Evolutionary conservation across 2,329 filamentous ascomycete species (phyloP), one percentile per base, ranked within the genome.

Genomic region (Aspergillus terreus): DNA sequence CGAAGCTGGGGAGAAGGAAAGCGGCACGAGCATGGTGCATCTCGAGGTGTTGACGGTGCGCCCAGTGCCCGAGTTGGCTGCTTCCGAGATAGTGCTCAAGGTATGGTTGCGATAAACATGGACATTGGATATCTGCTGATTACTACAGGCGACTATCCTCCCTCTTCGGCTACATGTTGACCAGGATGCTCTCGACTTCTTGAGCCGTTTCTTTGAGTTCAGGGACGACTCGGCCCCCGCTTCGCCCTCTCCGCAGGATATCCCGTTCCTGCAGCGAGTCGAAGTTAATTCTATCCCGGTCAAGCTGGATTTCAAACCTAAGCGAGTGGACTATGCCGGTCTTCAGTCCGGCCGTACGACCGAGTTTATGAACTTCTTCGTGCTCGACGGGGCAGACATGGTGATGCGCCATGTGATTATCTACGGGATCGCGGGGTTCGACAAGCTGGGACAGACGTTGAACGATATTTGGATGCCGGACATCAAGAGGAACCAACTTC

Each of bases 351-450:
- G 94, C 1, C 90, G 90, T 59, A 97, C 94, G 0, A 95, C 90
- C 0, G 94, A 99, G 69, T 95, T 99, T 64, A 97, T 97, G 92
- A 99, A 99, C 70, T 96, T 99, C 67, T 82, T 99, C 58, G 88
- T 92, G 12, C 82, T 99, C 1, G 94, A 99, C 60, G 86, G 89
- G 58, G 85, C 94, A 2, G 85, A 92, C 54, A 88, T 99, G 80
- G 82, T 87, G 6, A 80, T 99, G 48, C 83, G 88, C 11, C 92
- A 92, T 67, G 88, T 89, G 23, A 97, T 99, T 60, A 84, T 97
- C 33, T 96, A 97, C 60, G 94, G 95, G 25, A 83, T 96, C 1
- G 85, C 85, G 6, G 94, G 94, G 0, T 96, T 97, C 61, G 92
- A 97, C 60, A 85, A 88, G 46, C 80, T 99, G 2, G 91, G 94